A percentile compares a stretch with the other conserved stretches of the same genome.
Evolutionary conservation across 768 basidiomycete species (phyloP).

Genomic region (Hygrocybe punicea): DNA sequence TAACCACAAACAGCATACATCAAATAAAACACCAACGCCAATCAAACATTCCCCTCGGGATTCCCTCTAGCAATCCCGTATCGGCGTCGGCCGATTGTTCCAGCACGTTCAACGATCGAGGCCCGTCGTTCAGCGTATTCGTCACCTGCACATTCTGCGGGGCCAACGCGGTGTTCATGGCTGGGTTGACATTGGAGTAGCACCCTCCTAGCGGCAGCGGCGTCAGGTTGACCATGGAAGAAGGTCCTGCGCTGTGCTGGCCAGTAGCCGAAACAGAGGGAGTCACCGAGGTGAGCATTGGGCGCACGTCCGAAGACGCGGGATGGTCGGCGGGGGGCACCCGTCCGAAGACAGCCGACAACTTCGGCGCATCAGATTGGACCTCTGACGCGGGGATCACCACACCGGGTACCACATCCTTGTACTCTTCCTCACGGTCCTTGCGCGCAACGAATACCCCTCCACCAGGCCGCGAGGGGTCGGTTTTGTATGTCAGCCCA

Average conservation of each 20-base stretch:
- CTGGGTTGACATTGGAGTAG: constrained; percentile 67
- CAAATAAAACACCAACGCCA: constrained; percentile 55
- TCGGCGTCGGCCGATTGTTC: constrained; percentile 67
- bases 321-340: neutral
- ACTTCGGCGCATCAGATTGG: constrained; percentile 37
- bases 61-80: constrained; percentile 67
- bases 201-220: constrained; percentile 40
- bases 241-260: neutral
- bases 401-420: constrained; percentile 54
- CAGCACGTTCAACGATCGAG: constrained; percentile 51
- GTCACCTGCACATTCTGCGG: constrained; percentile 67
- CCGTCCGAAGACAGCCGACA: neutral
- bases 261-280: neutral
- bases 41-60: constrained; percentile 83
- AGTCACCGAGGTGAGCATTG: neutral
- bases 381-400: constrained; percentile 51
- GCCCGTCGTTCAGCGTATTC: constrained; percentile 62
- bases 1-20: neutral
- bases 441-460: constrained; percentile 76
- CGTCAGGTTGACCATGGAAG: constrained; percentile 52
- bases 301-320: neutral
- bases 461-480: constrained; percentile 77
- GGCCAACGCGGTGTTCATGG: constrained; percentile 51
- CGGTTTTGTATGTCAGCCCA: constrained; percentile 70
- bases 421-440: constrained; percentile 42